Conservation (phyloP, 345 rosid species). For the Hypericum perforatum region DNA sequence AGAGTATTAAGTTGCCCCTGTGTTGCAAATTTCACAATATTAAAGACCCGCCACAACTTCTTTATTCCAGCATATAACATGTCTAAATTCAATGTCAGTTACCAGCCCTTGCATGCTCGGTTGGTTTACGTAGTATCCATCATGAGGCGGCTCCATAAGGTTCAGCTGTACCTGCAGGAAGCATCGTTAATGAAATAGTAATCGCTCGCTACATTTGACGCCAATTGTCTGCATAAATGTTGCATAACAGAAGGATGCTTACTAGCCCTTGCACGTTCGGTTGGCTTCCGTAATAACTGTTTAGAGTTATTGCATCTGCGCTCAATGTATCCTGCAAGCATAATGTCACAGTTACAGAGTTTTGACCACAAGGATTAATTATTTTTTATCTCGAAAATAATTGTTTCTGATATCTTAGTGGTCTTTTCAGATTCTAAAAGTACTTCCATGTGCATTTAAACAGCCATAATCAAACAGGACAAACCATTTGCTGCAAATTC, state of each 20-base stretch:
- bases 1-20: too few relatives aligned
- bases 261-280: slow-evolving; percentile 44
- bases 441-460: background rate
- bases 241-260: slow-evolving; percentile 8
- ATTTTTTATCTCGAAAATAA: background rate
- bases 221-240: slow-evolving; percentile 1
- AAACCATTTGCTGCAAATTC: slow-evolving; percentile 58
- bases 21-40: too few relatives aligned
- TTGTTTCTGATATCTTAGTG: background rate
- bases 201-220: background rate
- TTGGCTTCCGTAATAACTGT: slow-evolving; percentile 40
- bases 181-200: slow-evolving; percentile 3
- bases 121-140: slow-evolving; percentile 41
- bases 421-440: background rate
- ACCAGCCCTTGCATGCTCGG: slow-evolving; percentile 53
- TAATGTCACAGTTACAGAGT: background rate
- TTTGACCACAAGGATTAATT: background rate
- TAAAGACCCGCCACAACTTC: too few relatives aligned
- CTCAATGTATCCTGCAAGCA: slow-evolving; percentile 37
- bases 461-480: slow-evolving; percentile 10
- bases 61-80: background rate
- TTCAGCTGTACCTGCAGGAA: slow-evolving; percentile 48
- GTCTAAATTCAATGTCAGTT: slow-evolving; percentile 9
- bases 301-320: slow-evolving; percentile 38
- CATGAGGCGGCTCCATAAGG: slow-evolving; percentile 52